Conservation (phyloP, 1,139 yeast genomes). For the Fermentozyma sake region DNA sequence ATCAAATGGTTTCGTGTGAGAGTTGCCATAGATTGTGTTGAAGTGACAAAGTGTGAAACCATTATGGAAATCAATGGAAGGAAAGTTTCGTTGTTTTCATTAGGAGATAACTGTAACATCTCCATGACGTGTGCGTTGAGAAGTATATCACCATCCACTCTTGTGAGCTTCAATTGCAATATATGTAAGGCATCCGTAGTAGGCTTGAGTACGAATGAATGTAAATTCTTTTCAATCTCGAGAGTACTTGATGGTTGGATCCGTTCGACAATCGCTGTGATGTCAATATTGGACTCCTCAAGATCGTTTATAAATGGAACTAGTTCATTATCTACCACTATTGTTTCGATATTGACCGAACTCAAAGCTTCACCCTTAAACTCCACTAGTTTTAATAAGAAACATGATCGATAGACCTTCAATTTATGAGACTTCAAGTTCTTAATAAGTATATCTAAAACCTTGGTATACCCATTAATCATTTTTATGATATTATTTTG, state of each 20-base stretch:
- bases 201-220: no score
- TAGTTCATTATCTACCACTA: conserved; percentile 3
- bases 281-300: conserved; percentile 1
- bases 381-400: conserved; percentile 8
- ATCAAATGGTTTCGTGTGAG: conserved; percentile 16
- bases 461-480: conserved; percentile 20
- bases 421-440: conserved; percentile 3
- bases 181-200: conserved; percentile 1
- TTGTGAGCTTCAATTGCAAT: conserved; percentile 2
- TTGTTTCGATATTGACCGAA: no score
- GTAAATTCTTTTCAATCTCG: conserved; percentile 1
- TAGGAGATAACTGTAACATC: no score
- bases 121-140: no score
- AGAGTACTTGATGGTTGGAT: conserved; percentile 1
- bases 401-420: conserved; percentile 4
- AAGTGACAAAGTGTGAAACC: not conserved
- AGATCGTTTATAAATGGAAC: conserved; percentile 6
- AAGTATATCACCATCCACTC: no score
- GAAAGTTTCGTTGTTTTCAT: not conserved
- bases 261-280: not conserved
- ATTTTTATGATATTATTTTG: conserved; percentile 19
- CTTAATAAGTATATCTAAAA: conserved; percentile 10
- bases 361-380: no score
- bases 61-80: not conserved
- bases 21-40: no score